These are phyloP conservation scores for Penicillium sp. DNA, from an alignment of 2,329 filamentous ascomycete species.

Conservation along the genomic window DNA sequence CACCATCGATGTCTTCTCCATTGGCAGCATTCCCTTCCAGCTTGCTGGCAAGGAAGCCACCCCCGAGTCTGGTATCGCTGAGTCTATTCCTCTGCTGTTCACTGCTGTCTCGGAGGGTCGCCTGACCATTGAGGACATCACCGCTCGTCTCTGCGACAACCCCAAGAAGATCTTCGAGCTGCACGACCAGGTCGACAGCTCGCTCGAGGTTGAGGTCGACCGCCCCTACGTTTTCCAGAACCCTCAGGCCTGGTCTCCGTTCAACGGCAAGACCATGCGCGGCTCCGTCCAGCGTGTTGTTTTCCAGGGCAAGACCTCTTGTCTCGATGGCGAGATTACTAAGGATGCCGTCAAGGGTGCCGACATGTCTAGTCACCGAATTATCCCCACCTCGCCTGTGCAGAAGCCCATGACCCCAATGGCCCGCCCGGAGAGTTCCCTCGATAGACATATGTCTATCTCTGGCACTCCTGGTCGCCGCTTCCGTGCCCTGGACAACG, in stretches of 20 bases:
- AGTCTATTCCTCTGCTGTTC: conserved; percentile 70
- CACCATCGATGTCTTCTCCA: conserved; percentile 74
- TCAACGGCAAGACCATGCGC: conserved; percentile 65
- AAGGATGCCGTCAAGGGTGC: conserved; percentile 60
- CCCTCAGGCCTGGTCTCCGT: conserved; percentile 64
- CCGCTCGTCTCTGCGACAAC: conserved; percentile 69
- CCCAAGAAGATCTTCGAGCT: conserved; percentile 79
- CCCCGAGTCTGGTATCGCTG: conserved; percentile 65
- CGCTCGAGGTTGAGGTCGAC: conserved; percentile 73
- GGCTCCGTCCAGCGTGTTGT: conserved; percentile 72
- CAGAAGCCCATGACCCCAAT: conserved; percentile 51
- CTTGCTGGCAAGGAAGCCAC: conserved; percentile 60
- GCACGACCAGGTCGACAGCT: conserved; percentile 72
- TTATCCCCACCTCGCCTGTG: conserved; percentile 53
- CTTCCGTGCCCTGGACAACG: conserved; percentile 27
- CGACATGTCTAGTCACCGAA: conserved; percentile 70
- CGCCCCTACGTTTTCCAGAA: conserved; percentile 62
- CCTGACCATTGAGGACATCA: conserved; percentile 71
- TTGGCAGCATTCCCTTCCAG: conserved; percentile 76
- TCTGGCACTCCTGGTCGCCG: conserved; percentile 39
- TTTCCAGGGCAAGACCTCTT: conserved; percentile 71
- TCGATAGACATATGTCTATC: conserved; percentile 40
- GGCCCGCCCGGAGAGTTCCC: conserved; percentile 37
- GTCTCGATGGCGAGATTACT: conserved; percentile 66
- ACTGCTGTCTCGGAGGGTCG: conserved; percentile 72